Evolutionary conservation across 257 asterid genomes (phyloP).

Genomic region (Solanum stenotomum): DNA sequence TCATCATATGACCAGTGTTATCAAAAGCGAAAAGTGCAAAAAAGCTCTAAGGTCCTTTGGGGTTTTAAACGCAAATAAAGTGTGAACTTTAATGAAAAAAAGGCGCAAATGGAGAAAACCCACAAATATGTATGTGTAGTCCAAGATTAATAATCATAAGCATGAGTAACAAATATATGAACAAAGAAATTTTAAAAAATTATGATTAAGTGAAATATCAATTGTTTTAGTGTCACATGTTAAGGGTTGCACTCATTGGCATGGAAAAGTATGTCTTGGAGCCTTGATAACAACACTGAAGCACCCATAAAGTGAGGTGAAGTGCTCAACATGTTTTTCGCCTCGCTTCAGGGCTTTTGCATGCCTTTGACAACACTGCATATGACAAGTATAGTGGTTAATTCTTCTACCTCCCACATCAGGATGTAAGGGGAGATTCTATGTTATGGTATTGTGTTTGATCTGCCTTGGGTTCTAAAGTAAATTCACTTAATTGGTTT

Average conservation of each 20-base stretch:
- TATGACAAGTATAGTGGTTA: not conserved
- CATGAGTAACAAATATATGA: not conserved
- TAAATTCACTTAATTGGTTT: not conserved
- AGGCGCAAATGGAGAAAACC: not conserved
- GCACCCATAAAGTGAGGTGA: not conserved
- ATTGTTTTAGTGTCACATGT: not conserved
- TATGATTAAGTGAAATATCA: not conserved
- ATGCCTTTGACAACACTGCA: not conserved
- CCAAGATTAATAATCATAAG: not conserved
- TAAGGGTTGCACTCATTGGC: not conserved
- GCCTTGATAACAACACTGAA: not conserved
- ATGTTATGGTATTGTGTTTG: not conserved
- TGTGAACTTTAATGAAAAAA: not conserved
- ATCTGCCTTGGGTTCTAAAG: not conserved
- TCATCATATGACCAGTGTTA: not conserved
- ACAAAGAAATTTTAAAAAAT: not conserved
- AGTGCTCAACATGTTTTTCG: not conserved
- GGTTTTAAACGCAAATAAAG: not conserved
- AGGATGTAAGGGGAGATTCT: not conserved
- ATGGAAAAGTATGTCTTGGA: not conserved
- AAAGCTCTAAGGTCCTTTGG: not conserved
- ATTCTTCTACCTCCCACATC: not conserved
- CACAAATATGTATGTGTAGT: not conserved
- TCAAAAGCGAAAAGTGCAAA: not conserved
- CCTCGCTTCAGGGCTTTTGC: not conserved